A percentile compares a stretch with the other conserved stretches of the same genome.
phyloP scores from a whole-genome alignment of 441 rosid genomes.

The Erodium moschatum region DNA sequence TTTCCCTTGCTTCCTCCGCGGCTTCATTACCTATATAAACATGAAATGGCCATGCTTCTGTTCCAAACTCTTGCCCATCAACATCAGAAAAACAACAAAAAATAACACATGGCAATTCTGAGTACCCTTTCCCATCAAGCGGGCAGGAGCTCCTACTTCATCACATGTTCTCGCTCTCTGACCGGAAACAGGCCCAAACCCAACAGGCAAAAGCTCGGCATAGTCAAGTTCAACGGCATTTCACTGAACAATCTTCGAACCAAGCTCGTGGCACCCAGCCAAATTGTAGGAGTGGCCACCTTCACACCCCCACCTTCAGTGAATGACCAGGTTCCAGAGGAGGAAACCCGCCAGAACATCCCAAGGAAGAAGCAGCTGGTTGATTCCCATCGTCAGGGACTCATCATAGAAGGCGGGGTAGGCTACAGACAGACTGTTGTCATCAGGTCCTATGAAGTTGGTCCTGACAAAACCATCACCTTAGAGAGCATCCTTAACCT shows the following conservation, averaged over 20 bases:
- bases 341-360: slow-evolving; percentile 43
- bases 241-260: background rate
- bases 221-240: background rate
- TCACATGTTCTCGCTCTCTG: slow-evolving; percentile 22
- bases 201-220: background rate
- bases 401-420: slow-evolving; percentile 44
- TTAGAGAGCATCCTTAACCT: slow-evolving; percentile 56
- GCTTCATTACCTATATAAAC: background rate
- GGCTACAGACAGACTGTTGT: slow-evolving; percentile 56
- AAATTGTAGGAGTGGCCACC: slow-evolving; percentile 13
- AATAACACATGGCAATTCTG: background rate
- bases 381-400: slow-evolving; percentile 52
- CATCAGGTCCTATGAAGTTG: slow-evolving; percentile 61
- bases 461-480: slow-evolving; percentile 53
- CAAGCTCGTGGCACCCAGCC: background rate
- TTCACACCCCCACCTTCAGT: slow-evolving; percentile 21
- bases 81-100: background rate
- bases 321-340: slow-evolving; percentile 24
- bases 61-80: slow-evolving; percentile 9
- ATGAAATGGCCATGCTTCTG: background rate
- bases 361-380: slow-evolving; percentile 51
- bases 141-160: background rate
- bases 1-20: background rate
- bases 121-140: background rate
- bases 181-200: slow-evolving; percentile 16